Evolutionary conservation across 176 grass and related monocot genomes (phyloP).

Genomic region (Carex kokanica): DNA sequence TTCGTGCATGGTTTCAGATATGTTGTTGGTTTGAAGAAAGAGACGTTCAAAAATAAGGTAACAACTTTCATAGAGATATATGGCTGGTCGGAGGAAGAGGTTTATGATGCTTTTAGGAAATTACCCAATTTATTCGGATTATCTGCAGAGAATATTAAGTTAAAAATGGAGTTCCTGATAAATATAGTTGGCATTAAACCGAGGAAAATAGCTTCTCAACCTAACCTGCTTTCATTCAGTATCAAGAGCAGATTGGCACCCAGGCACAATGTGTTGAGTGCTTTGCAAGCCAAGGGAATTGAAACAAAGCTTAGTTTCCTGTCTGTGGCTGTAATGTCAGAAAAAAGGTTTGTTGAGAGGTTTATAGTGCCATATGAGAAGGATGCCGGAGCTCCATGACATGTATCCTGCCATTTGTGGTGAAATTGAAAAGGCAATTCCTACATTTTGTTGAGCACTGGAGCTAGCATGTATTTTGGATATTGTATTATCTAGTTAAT

Average conservation of each 20-base stretch:
- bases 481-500: neutral
- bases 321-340: neutral
- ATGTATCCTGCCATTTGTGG: neutral
- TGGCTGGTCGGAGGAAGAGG: constrained; percentile 20
- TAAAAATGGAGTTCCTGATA: constrained; percentile 8
- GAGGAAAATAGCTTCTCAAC: neutral
- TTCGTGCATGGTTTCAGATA: neutral
- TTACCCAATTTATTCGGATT: constrained; percentile 5
- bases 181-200: neutral
- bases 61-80: neutral
- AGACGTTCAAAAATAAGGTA: constrained; percentile 13
- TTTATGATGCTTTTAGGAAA: constrained; percentile 9
- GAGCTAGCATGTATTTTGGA: neutral
- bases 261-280: constrained; percentile 2
- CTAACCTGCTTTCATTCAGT: neutral
- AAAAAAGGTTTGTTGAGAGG: neutral
- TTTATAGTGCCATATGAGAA: neutral
- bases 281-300: neutral
- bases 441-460: constrained; percentile 6
- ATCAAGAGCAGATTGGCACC: constrained; percentile 3
- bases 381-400: neutral
- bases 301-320: neutral
- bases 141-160: constrained; percentile 9
- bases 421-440: no score
- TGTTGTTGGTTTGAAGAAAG: constrained; percentile 2